phyloP scores from a whole-genome alignment of 345 rosid species.

The Linum trigynum region DNA sequence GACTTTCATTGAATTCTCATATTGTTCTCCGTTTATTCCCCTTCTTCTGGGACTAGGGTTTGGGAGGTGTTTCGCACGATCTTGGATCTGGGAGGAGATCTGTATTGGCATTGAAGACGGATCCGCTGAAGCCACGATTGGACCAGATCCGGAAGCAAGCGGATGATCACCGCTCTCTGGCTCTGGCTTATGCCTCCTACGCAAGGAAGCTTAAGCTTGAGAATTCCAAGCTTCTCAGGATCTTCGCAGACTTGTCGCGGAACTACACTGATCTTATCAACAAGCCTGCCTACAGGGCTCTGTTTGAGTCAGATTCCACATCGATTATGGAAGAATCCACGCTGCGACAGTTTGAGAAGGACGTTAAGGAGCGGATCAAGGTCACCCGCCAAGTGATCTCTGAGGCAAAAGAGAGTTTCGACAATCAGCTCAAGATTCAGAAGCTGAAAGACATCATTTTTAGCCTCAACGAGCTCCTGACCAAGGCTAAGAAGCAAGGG shows the following conservation, averaged over 20 bases:
- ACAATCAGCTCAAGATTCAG: slow-evolving; percentile 92
- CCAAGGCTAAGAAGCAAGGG: slow-evolving; percentile 90
- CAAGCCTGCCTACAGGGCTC: slow-evolving; percentile 55
- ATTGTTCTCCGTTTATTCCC: neutral
- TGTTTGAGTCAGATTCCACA: slow-evolving; percentile 50
- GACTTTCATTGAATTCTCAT: neutral
- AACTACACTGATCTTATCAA: slow-evolving; percentile 73
- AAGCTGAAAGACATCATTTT: slow-evolving; percentile 86
- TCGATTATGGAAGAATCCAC: slow-evolving; percentile 49
- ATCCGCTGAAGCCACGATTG: slow-evolving; percentile 79
- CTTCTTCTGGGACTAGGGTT: slow-evolving; percentile 26
- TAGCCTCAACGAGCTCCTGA: slow-evolving; percentile 76
- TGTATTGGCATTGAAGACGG: slow-evolving; percentile 67
- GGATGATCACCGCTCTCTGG: slow-evolving; percentile 80
- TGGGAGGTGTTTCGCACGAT: slow-evolving; percentile 26
- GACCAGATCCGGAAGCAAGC: slow-evolving; percentile 96
- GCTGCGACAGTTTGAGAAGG: slow-evolving; percentile 80
- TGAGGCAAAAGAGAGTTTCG: slow-evolving; percentile 89
- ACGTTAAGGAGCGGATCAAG: slow-evolving; percentile 84
- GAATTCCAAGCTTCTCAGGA: slow-evolving; percentile 75
- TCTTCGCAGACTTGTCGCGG: slow-evolving; percentile 77
- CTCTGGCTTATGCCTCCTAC: slow-evolving; percentile 75
- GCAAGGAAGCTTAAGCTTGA: slow-evolving; percentile 94
- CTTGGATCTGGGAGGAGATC: slow-evolving; percentile 61
- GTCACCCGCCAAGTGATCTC: slow-evolving; percentile 77